Conservation (phyloP, 768 basidiomycete genomes). For the Tricholoma sp. region DNA sequence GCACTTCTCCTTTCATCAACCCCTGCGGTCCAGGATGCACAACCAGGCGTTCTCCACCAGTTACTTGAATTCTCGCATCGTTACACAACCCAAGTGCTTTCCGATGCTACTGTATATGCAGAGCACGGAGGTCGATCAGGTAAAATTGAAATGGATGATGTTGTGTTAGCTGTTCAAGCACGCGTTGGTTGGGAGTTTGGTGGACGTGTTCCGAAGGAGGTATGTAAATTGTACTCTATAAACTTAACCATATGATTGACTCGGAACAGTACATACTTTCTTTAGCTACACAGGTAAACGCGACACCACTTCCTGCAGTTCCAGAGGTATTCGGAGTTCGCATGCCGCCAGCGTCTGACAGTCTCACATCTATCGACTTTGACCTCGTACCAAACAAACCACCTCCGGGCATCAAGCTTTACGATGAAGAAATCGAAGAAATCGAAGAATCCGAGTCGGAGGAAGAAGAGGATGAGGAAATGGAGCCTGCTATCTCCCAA, state of each 20-base stretch:
- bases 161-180: constrained; percentile 77
- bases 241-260: not conserved
- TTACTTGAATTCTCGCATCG: constrained; percentile 83
- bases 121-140: constrained; percentile 78
- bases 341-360: constrained; percentile 64
- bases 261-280: constrained; percentile 62
- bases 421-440: constrained; percentile 80
- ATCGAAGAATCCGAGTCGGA: constrained; percentile 70
- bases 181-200: constrained; percentile 93
- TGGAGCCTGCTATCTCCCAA: constrained; percentile 57
- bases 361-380: constrained; percentile 78
- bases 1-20: constrained; percentile 80
- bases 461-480: constrained; percentile 60
- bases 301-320: constrained; percentile 74
- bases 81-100: constrained; percentile 77
- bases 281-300: constrained; percentile 79
- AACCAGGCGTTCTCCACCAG: constrained; percentile 82
- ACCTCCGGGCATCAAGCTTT: constrained; percentile 68
- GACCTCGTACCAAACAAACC: constrained; percentile 83
- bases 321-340: constrained; percentile 86
- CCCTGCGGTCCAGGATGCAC: constrained; percentile 79
- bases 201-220: constrained; percentile 86
- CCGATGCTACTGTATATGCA: constrained; percentile 82
- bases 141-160: constrained; percentile 81
- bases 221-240: constrained; percentile 26